phyloP scores from a whole-genome alignment of 176 grass and related monocot genomes.

The Aegilops tauschii region DNA sequence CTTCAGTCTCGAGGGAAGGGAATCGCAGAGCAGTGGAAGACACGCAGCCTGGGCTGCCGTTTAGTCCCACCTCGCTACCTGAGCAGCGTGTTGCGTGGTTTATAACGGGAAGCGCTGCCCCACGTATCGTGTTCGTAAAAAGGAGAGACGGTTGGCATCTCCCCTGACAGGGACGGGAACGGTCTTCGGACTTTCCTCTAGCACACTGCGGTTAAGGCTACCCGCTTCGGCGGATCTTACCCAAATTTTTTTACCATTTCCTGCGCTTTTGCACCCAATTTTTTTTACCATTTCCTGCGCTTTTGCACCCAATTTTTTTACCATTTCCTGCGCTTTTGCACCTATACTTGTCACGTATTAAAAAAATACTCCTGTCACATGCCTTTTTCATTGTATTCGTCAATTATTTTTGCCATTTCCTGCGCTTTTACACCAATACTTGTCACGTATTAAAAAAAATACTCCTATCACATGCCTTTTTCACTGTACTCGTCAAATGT shows the following conservation, averaged over 20 bases:
- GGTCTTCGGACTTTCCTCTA: conserved; percentile 37
- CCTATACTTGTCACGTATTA: no score
- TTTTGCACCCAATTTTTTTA: not conserved
- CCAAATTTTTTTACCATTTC: not conserved
- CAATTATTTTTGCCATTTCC: not conserved
- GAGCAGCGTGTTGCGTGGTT: not conserved
- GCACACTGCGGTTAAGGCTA: conserved; percentile 60
- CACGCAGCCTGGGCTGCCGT: not conserved
- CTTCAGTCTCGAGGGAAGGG: not conserved
- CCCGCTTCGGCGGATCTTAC: conserved; percentile 43
- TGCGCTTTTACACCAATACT: no score
- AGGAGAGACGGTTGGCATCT: conserved; percentile 96
- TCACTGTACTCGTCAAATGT: no score
- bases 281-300: not conserved
- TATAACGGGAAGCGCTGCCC: not conserved
- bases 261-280: no score
- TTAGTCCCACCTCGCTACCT: conserved; percentile 17
- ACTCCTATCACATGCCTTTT: no score
- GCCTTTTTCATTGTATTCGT: no score
- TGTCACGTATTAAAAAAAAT: no score
- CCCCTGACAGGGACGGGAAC: conserved; percentile 73
- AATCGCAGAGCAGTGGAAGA: not conserved
- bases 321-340: not conserved
- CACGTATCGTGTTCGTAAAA: conserved; percentile 37
- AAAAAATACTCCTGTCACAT: no score